phyloP scores from a whole-genome alignment of 805 yeast species.

The Myxozyma melibiosi region DNA sequence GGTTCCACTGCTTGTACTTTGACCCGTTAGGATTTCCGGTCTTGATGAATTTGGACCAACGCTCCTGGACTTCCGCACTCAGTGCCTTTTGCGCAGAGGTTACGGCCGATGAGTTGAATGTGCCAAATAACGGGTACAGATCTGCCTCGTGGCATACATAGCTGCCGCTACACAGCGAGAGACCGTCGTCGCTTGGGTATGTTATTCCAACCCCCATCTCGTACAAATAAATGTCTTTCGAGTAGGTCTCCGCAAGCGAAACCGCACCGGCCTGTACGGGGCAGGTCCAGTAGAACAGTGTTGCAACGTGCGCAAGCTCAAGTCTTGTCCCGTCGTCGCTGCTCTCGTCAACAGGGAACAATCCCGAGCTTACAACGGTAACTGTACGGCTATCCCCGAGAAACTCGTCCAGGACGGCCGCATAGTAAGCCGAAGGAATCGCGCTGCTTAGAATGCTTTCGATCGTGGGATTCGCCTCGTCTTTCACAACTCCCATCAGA shows the following conservation, averaged over 20 bases:
- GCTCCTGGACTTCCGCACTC: constrained; percentile 34
- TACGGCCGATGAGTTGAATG: constrained; percentile 29
- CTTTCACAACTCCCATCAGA: constrained; percentile 36
- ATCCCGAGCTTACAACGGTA: constrained; percentile 9
- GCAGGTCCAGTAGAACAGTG: constrained; percentile 37
- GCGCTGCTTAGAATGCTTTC: constrained; percentile 21
- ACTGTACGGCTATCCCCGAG: constrained; percentile 25
- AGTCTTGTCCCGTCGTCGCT: constrained; percentile 19
- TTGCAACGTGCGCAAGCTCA: constrained; percentile 26
- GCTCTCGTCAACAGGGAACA: constrained; percentile 11
- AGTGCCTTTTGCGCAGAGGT: constrained; percentile 31
- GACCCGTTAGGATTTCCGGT: constrained; percentile 36
- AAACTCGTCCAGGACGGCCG: constrained; percentile 9
- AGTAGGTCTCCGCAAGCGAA: constrained; percentile 13
- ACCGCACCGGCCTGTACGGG: constrained; percentile 34
- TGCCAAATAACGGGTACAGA: constrained; percentile 39
- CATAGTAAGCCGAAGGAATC: constrained; percentile 8
- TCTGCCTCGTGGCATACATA: constrained; percentile 41
- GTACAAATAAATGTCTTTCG: constrained; percentile 34
- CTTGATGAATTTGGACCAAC: constrained; percentile 38
- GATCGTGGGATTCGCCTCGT: constrained; percentile 36
- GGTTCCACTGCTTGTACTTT: constrained; percentile 26
- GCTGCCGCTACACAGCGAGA: constrained; percentile 29
- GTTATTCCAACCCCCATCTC: constrained; percentile 37
- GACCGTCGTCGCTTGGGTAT: constrained; percentile 29